phyloP scores from a whole-genome alignment of 2,329 filamentous ascomycete genomes.

The Clonostachys byssicola region DNA sequence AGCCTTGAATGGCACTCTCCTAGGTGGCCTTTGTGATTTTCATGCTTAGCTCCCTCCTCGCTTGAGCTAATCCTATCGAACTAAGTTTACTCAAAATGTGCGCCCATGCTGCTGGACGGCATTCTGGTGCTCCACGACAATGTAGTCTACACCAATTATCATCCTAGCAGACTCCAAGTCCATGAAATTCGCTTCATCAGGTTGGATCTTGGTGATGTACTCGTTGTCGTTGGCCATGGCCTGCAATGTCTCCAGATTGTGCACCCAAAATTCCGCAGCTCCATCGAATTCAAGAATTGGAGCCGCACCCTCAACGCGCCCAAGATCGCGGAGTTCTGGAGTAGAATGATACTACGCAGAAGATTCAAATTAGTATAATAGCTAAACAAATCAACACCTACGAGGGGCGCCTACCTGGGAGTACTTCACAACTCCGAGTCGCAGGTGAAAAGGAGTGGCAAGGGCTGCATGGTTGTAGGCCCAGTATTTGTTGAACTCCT shows the following conservation, averaged over 20 bases:
- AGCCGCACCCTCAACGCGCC: slow-evolving; percentile 3
- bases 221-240: slow-evolving; percentile 14
- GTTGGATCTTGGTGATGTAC: not conserved
- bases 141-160: slow-evolving; percentile 1
- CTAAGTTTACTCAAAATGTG: not conserved
- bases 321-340: slow-evolving; percentile 2
- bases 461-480: slow-evolving; percentile 2
- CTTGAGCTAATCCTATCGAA: too few relatives aligned
- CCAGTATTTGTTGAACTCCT: slow-evolving; percentile 4
- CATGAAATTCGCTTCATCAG: not conserved
- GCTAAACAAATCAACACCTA: too few relatives aligned
- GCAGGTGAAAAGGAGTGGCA: slow-evolving; percentile 3
- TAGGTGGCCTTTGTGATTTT: too few relatives aligned
- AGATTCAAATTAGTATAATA: not conserved
- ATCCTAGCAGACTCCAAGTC: not conserved
- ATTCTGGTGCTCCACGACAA: not conserved
- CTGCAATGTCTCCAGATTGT: slow-evolving; percentile 6
- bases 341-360: slow-evolving; percentile 2
- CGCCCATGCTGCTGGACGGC: not conserved
- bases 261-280: slow-evolving; percentile 9
- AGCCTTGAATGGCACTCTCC: too few relatives aligned
- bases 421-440: slow-evolving; percentile 2
- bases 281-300: slow-evolving; percentile 8
- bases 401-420: not conserved
- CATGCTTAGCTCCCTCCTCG: too few relatives aligned